phyloP scores from a whole-genome alignment of 768 basidiomycete genomes.

The Phallus indusiatus region DNA sequence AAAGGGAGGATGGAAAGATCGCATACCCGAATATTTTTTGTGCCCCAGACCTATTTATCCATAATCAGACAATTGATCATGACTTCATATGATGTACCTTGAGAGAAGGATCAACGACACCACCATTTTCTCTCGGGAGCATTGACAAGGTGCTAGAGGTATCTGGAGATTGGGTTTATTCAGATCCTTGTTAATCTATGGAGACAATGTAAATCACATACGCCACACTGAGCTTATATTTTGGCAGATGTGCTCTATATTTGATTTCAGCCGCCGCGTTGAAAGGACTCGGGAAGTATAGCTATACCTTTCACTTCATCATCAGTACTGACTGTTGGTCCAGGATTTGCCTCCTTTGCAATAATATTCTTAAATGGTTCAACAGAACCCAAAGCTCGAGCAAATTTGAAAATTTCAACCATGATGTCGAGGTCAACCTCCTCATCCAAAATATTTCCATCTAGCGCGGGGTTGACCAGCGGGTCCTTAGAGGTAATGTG shows the following conservation, averaged over 20 bases:
- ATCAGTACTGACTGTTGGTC: slow-evolving; percentile 23
- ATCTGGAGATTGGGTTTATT: slow-evolving; percentile 23
- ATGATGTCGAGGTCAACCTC: slow-evolving; percentile 22
- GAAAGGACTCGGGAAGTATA: slow-evolving; percentile 9
- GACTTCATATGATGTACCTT: slow-evolving; percentile 30
- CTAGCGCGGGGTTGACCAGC: slow-evolving; percentile 24
- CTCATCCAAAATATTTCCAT: slow-evolving; percentile 32
- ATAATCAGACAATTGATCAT: background rate
- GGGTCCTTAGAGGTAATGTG: slow-evolving; percentile 25
- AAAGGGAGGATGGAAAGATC: slow-evolving; percentile 47
- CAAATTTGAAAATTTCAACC: slow-evolving; percentile 25
- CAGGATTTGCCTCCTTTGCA: slow-evolving; percentile 27
- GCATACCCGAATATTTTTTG: slow-evolving; percentile 47
- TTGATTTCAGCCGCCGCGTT: slow-evolving; percentile 8
- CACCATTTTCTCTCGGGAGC: slow-evolving; percentile 49
- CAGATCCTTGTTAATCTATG: background rate
- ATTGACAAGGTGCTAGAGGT: slow-evolving; percentile 47
- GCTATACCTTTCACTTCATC: slow-evolving; percentile 24
- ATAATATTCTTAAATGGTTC: slow-evolving; percentile 23
- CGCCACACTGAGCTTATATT: slow-evolving; percentile 17
- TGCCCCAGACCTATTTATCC: slow-evolving; percentile 36
- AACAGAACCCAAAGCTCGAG: slow-evolving; percentile 17
- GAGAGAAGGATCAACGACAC: slow-evolving; percentile 51
- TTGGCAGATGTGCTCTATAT: slow-evolving; percentile 19
- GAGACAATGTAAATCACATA: slow-evolving; percentile 4